phyloP scores from a whole-genome alignment of 768 basidiomycete species.

The Royoungia palumana region DNA sequence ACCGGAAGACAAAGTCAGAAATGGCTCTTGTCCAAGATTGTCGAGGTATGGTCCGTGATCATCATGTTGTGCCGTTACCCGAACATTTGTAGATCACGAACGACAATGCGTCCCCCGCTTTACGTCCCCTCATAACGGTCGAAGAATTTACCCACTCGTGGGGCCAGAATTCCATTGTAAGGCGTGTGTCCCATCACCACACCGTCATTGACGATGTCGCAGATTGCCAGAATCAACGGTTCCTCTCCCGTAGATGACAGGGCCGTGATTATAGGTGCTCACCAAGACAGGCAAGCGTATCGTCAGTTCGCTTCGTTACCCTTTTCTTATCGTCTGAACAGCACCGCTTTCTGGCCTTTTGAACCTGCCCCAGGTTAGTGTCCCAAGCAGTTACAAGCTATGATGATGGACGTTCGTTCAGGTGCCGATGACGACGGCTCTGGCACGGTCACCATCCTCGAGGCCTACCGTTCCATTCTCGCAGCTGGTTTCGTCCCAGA shows the following conservation, averaged over 20 bases:
- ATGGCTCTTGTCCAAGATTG: conserved; percentile 70
- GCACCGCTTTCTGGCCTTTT: conserved; percentile 78
- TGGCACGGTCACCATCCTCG: conserved; percentile 44
- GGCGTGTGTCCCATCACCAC: conserved; percentile 19
- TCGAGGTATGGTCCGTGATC: conserved; percentile 43
- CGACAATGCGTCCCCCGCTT: conserved; percentile 53
- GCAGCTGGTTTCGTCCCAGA: conserved; percentile 40
- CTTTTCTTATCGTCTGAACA: conserved; percentile 22
- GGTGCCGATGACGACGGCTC: conserved; percentile 47
- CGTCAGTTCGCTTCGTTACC: neutral
- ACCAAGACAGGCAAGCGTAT: conserved; percentile 67
- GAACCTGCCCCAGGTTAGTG: conserved; percentile 66
- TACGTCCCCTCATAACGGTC: conserved; percentile 58
- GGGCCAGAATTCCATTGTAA: conserved; percentile 79
- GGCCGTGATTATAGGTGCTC: conserved; percentile 71
- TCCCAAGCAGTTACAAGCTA: neutral
- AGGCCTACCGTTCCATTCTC: conserved; percentile 41
- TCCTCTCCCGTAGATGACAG: conserved; percentile 57
- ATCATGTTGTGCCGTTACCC: neutral
- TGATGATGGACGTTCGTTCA: conserved; percentile 5
- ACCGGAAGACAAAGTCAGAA: conserved; percentile 72
- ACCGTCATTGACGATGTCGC: conserved; percentile 2
- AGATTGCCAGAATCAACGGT: conserved; percentile 79
- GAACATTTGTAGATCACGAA: conserved; percentile 52
- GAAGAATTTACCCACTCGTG: conserved; percentile 76